Percentiles rank a stretch among this genome's conserved stretches.
phyloP scores from a whole-genome alignment of 2,329 filamentous ascomycete genomes.

The Epicoccum sorghinum region DNA sequence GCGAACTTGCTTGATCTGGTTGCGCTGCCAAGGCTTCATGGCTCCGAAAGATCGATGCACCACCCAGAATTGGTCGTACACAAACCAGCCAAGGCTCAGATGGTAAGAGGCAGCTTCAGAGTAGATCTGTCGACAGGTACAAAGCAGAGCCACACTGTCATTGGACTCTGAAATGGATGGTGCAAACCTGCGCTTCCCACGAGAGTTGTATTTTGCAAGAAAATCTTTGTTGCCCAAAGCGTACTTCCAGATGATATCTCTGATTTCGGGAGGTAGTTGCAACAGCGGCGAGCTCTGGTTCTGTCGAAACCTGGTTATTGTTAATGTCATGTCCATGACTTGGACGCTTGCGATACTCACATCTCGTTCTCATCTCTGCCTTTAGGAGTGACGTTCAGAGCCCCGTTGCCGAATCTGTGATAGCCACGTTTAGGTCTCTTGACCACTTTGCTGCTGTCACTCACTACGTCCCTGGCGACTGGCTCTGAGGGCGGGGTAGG shows the following conservation, averaged over 20 bases:
- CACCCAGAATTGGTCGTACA: too few relatives aligned
- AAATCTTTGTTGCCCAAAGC: background rate
- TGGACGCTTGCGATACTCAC: background rate
- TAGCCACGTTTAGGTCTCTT: conserved; percentile 24
- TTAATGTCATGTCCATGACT: background rate
- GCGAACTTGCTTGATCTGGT: too few relatives aligned
- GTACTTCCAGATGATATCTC: conserved; percentile 20
- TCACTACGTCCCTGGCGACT: background rate
- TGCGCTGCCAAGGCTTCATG: too few relatives aligned
- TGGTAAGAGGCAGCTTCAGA: too few relatives aligned
- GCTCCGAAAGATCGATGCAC: too few relatives aligned
- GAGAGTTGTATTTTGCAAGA: too few relatives aligned
- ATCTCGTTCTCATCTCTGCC: background rate
- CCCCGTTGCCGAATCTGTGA: conserved; percentile 13
- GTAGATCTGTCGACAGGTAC: too few relatives aligned
- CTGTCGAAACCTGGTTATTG: background rate
- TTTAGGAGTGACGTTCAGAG: background rate
- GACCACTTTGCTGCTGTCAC: conserved; percentile 1
- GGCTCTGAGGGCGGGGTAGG: background rate
- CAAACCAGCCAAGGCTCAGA: too few relatives aligned
- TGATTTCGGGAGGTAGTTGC: conserved; percentile 21
- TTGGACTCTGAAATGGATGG: too few relatives aligned
- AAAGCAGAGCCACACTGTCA: too few relatives aligned
- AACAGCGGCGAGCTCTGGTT: conserved; percentile 13
- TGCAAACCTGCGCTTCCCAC: too few relatives aligned